These are phyloP conservation scores for Puccinellia tenuiflora DNA, from an alignment of 176 grass and related monocot genomes.

Conservation along the genomic window DNA sequence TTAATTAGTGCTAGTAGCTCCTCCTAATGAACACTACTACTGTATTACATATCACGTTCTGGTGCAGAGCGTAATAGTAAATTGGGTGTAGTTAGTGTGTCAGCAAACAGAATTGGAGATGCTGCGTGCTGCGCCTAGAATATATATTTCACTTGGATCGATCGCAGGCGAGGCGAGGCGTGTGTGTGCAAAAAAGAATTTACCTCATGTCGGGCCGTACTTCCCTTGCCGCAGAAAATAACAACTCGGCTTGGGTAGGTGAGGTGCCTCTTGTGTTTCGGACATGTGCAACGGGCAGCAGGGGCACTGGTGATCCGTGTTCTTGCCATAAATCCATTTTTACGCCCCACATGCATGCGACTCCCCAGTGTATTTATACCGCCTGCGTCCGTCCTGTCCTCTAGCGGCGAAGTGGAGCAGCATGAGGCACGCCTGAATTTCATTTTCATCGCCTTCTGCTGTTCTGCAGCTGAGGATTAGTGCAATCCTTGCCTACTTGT, in stretches of 20 bases:
- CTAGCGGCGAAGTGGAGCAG: too few species aligned
- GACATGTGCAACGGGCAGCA: neutral
- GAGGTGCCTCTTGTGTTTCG: neutral
- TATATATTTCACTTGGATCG: slow-evolving; percentile 1
- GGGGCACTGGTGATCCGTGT: neutral
- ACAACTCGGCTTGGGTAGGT: neutral
- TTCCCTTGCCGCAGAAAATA: neutral
- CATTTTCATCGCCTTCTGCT: too few species aligned
- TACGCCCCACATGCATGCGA: slow-evolving; percentile 3
- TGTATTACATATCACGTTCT: too few species aligned
- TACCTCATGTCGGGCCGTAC: slow-evolving; percentile 12
- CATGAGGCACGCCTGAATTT: too few species aligned
- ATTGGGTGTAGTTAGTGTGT: neutral
- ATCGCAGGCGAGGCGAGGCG: neutral
- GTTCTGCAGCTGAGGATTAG: too few species aligned
- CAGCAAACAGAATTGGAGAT: neutral
- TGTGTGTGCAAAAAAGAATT: neutral
- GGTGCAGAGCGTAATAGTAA: neutral
- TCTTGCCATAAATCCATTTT: neutral
- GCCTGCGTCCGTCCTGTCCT: too few species aligned
- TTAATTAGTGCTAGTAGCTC: neutral
- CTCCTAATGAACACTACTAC: neutral
- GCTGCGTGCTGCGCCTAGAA: slow-evolving; percentile 9
- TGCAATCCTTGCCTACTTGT: too few species aligned
- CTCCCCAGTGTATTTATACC: too few species aligned